These are phyloP conservation scores for Beauveria sp. DNA, from an alignment of 2,329 filamentous ascomycete genomes.

Conservation along the genomic window DNA sequence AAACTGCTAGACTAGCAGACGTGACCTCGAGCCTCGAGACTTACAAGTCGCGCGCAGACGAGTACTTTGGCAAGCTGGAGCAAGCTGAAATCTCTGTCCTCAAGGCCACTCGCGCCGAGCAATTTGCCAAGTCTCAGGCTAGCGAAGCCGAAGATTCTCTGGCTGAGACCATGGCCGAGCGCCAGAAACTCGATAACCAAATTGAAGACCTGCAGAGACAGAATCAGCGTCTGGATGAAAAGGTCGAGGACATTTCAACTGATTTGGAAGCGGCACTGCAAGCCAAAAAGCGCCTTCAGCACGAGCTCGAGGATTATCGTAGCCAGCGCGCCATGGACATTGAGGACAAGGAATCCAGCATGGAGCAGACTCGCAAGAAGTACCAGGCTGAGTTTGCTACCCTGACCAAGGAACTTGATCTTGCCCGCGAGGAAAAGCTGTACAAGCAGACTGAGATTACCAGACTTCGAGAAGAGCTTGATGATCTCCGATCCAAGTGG, in stretches of 20 bases:
- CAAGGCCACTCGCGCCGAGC: conserved; percentile 84
- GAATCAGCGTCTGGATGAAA: conserved; percentile 83
- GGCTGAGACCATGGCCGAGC: conserved; percentile 82
- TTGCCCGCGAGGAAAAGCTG: conserved; percentile 81
- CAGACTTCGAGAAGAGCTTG: conserved; percentile 87
- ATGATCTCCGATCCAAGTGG: conserved; percentile 93
- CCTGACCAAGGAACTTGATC: conserved; percentile 83
- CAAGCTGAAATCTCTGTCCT: conserved; percentile 94
- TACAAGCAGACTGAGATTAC: conserved; percentile 83
- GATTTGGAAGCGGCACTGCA: conserved; percentile 80
- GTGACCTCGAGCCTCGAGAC: conserved; percentile 75
- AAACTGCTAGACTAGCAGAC: conserved; percentile 77
- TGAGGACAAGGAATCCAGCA: conserved; percentile 89
- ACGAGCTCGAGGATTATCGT: conserved; percentile 95
- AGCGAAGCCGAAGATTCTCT: conserved; percentile 88
- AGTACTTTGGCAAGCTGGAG: conserved; percentile 95
- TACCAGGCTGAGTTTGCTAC: conserved; percentile 90
- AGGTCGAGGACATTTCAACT: conserved; percentile 82
- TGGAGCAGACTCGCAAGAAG: conserved; percentile 96
- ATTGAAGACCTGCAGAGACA: conserved; percentile 88
- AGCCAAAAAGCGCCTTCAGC: conserved; percentile 87
- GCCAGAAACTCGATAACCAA: conserved; percentile 78
- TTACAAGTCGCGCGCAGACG: conserved; percentile 87
- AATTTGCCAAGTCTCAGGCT: conserved; percentile 85
- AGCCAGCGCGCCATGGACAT: conserved; percentile 92